Evolutionary conservation across 257 asterid species (phyloP).

Genomic region (Nyctanthes arbortristis): DNA sequence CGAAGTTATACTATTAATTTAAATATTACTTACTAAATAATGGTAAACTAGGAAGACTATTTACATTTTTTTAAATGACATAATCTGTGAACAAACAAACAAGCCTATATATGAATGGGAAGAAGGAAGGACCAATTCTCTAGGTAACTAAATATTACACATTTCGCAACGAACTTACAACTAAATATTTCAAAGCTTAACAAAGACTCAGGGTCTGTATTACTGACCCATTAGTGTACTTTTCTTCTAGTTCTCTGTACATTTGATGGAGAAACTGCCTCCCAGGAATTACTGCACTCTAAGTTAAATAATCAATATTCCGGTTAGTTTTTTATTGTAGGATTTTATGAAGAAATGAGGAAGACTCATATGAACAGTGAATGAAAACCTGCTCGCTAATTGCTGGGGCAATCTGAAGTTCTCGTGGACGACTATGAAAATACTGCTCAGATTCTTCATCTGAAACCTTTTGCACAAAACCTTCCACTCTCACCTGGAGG

Average conservation of each 20-base stretch:
- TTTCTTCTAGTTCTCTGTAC: slow-evolving; percentile 39
- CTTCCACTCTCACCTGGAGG: slow-evolving; percentile 54
- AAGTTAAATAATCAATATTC: slow-evolving; percentile 9
- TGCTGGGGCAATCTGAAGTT: slow-evolving; percentile 52
- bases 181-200: background rate
- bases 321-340: background rate
- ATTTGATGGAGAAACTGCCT: slow-evolving; percentile 33
- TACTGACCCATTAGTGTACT: slow-evolving; percentile 43
- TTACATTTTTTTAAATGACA: no score
- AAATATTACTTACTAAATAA: no score
- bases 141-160: background rate
- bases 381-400: slow-evolving; percentile 45
- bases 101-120: no score
- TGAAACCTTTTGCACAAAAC: slow-evolving; percentile 49
- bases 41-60: no score
- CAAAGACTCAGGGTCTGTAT: background rate
- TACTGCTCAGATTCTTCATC: slow-evolving; percentile 51
- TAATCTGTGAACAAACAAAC: no score
- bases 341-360: background rate
- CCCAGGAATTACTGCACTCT: slow-evolving; percentile 45
- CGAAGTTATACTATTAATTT: no score
- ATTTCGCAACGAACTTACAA: background rate
- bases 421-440: slow-evolving; percentile 53
- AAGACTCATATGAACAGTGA: background rate
- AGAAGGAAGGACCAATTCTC: no score